These are phyloP conservation scores for Penicillium robsamsonii DNA, from an alignment of 495 filamentous ascomycete genomes.

Conservation along the genomic window DNA sequence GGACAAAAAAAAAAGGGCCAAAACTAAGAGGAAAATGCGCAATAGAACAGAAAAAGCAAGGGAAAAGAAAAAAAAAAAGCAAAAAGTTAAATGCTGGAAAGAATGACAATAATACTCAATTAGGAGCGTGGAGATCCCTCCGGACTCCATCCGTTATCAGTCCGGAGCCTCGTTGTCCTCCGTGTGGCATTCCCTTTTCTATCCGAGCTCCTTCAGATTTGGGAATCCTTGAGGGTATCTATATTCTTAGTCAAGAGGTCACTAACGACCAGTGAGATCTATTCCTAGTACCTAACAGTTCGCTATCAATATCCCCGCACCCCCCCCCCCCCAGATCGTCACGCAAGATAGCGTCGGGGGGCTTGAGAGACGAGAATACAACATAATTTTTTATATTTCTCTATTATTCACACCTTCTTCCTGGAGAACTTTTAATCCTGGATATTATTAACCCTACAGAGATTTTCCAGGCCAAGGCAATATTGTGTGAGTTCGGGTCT, in stretches of 20 bases:
- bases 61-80: constrained; percentile 1
- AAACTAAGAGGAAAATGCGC: neutral
- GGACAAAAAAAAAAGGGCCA: neutral
- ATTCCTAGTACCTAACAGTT: neutral
- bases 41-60: constrained; percentile 2
- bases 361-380: neutral
- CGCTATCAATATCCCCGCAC: neutral
- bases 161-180: constrained; percentile 4
- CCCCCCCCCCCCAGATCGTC: neutral
- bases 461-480: neutral
- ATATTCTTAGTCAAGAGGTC: neutral
- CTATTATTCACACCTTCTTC: neutral
- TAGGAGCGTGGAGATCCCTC: constrained; percentile 1
- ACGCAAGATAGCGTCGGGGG: neutral
- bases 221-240: neutral
- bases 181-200: neutral
- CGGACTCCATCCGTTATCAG: constrained; percentile 5
- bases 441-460: neutral
- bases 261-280: neutral
- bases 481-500: neutral
- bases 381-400: neutral
- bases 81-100: neutral
- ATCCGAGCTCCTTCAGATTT: constrained; percentile 1
- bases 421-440: neutral
- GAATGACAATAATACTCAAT: neutral